Conservation (phyloP, 2,329 filamentous ascomycete species). For the Cylindrodendrum hubeiense region DNA sequence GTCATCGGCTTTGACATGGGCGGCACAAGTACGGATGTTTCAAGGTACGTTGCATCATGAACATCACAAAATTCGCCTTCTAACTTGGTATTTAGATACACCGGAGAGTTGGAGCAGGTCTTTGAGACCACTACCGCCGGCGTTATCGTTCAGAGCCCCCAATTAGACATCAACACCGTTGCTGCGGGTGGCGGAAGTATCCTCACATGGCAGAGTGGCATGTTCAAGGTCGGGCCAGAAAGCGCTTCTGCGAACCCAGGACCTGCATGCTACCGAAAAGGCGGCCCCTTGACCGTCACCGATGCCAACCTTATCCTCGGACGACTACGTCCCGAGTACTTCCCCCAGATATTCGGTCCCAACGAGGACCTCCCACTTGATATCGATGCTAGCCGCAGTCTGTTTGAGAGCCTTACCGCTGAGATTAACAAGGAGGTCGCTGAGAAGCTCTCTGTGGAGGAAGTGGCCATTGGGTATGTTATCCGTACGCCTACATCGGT, state of each 20-base stretch:
- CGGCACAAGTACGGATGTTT: constrained; percentile 91
- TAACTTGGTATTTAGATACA: constrained; percentile 49
- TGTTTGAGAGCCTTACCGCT: constrained; percentile 80
- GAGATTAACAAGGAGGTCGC: constrained; percentile 82
- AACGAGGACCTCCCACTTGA: constrained; percentile 86
- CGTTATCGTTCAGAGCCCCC: constrained; percentile 89
- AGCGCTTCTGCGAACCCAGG: constrained; percentile 89
- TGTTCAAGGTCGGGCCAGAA: constrained; percentile 90
- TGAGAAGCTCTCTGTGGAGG: constrained; percentile 79
- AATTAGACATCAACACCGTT: constrained; percentile 93
- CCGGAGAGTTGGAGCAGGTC: constrained; percentile 88
- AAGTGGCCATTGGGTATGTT: constrained; percentile 69
- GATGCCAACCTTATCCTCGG: constrained; percentile 90
- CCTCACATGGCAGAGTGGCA: constrained; percentile 86
- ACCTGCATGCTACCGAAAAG: constrained; percentile 89
- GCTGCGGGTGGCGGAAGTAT: constrained; percentile 87
- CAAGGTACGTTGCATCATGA: constrained; percentile 73
- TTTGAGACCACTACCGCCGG: constrained; percentile 94
- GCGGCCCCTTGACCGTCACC: constrained; percentile 87
- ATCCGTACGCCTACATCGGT: not conserved
- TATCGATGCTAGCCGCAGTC: constrained; percentile 76
- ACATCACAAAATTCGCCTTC: not conserved
- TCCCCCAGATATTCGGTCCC: constrained; percentile 92
- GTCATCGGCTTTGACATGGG: constrained; percentile 96
- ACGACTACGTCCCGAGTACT: constrained; percentile 86